Conservation (phyloP, 2,329 filamentous ascomycete species). For the Seiridium unicorne region DNA sequence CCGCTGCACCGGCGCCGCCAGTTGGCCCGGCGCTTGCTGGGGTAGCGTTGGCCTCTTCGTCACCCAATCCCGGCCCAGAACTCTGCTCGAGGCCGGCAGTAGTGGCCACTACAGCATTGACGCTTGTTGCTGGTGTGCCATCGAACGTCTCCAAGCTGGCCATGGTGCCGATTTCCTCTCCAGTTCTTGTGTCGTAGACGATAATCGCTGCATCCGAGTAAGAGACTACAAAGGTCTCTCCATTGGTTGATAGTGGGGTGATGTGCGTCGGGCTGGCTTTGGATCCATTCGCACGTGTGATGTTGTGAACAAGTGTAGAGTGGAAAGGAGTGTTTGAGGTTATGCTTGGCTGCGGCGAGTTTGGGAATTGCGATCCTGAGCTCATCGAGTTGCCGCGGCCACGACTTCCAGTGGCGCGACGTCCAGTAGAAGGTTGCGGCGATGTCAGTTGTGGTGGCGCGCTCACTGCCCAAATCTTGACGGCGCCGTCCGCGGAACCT, state of each 20-base stretch:
- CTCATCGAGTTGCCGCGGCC: constrained; percentile 90
- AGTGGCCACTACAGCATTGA: constrained; percentile 89
- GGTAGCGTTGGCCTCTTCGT: constrained; percentile 62
- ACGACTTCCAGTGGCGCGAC: constrained; percentile 53
- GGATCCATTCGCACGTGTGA: constrained; percentile 64
- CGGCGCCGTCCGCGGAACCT: constrained; percentile 84
- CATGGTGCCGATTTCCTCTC: constrained; percentile 91
- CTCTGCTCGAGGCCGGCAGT: constrained; percentile 76
- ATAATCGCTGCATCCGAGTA: constrained; percentile 89
- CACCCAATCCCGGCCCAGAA: constrained; percentile 59
- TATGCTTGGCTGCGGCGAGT: constrained; percentile 82
- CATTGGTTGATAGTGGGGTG: constrained; percentile 76
- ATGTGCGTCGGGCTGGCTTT: constrained; percentile 86
- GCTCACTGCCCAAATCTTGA: constrained; percentile 93
- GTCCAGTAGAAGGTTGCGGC: constrained; percentile 62
- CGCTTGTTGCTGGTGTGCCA: constrained; percentile 72
- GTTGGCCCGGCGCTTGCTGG: constrained; percentile 74
- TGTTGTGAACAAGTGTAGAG: constrained; percentile 84
- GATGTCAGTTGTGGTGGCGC: constrained; percentile 83
- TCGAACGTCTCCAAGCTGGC: constrained; percentile 93
- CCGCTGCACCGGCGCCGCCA: constrained; percentile 62
- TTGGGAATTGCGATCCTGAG: constrained; percentile 88
- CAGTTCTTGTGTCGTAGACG: constrained; percentile 88
- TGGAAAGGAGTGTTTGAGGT: constrained; percentile 85
- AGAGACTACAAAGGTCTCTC: constrained; percentile 88